A percentile compares a stretch with the other conserved stretches of the same genome.
phyloP scores from a whole-genome alignment of 805 yeast species.

The Hagleromyces aurorensis region DNA sequence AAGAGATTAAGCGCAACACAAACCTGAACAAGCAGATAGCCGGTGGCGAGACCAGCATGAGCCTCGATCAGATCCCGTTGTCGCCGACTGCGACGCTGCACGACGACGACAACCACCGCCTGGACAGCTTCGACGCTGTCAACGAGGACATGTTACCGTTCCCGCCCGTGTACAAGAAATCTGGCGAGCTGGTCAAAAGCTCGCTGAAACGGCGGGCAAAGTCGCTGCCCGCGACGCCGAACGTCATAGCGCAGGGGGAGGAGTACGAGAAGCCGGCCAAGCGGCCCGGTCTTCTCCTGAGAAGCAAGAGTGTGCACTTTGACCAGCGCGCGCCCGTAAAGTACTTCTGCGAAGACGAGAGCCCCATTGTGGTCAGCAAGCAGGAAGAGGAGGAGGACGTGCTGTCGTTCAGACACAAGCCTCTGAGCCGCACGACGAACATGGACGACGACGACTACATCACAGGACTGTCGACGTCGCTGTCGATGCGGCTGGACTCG shows the following conservation, averaged over 20 bases:
- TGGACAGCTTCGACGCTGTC: too few species aligned
- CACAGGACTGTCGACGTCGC: slow-evolving; percentile 4
- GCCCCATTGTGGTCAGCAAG: slow-evolving; percentile 59
- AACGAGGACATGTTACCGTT: slow-evolving; percentile 14
- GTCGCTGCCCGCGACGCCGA: slow-evolving; percentile 38
- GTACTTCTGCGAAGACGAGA: slow-evolving; percentile 64
- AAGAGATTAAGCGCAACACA: slow-evolving; percentile 23
- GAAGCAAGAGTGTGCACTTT: slow-evolving; percentile 73
- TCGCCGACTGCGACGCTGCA: too few species aligned
- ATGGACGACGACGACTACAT: slow-evolving; percentile 10
- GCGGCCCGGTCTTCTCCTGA: slow-evolving; percentile 37
- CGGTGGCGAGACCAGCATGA: too few species aligned
- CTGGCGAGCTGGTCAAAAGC: slow-evolving; percentile 62
- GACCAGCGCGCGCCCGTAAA: slow-evolving; percentile 61
- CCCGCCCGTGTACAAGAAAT: slow-evolving; percentile 61
- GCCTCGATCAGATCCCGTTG: too few species aligned
- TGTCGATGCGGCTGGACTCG: slow-evolving; percentile 7
- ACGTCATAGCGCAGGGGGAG: slow-evolving; percentile 4
- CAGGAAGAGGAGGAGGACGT: slow-evolving; percentile 31
- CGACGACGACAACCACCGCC: too few species aligned
- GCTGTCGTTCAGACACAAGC: slow-evolving; percentile 21
- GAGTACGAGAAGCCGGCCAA: slow-evolving; percentile 5
- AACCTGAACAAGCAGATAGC: slow-evolving; percentile 13
- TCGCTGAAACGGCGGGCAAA: slow-evolving; percentile 31
- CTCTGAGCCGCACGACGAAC: slow-evolving; percentile 8